Evolutionary conservation across 2,329 filamentous ascomycete genomes (phyloP).

Genomic region (Aotearoamyces nothofagi): DNA sequence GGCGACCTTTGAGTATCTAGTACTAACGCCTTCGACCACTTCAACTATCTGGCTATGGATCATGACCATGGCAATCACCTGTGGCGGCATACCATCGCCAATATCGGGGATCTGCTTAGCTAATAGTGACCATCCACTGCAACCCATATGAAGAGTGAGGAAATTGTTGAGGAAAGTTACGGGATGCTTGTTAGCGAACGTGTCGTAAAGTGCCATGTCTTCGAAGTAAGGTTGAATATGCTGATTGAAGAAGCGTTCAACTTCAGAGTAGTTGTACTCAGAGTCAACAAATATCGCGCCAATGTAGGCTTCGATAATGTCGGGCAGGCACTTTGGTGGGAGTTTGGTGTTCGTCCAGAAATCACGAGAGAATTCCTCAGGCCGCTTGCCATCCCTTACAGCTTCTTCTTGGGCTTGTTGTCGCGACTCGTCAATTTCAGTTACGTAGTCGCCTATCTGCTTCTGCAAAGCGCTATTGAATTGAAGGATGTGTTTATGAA

Average conservation of each 20-base stretch:
- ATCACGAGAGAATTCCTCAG: conserved; percentile 33
- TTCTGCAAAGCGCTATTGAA: conserved; percentile 29
- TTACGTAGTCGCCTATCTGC: conserved; percentile 37
- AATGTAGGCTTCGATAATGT: conserved; percentile 78
- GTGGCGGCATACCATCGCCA: conserved; percentile 23
- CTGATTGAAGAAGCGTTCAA: conserved; percentile 62
- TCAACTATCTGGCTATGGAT: conserved; percentile 59
- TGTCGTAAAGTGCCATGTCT: conserved; percentile 79
- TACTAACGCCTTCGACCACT: conserved; percentile 43
- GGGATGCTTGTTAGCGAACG: conserved; percentile 75
- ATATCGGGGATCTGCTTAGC: conserved; percentile 26
- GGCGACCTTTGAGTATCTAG: conserved; percentile 57
- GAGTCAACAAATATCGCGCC: conserved; percentile 89
- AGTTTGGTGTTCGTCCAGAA: conserved; percentile 52
- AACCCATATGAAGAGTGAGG: conserved; percentile 50
- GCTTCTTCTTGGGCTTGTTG: conserved; percentile 20
- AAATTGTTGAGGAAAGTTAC: conserved; percentile 55
- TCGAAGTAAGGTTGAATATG: conserved; percentile 67
- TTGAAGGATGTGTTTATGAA: conserved; percentile 57
- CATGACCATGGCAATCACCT: conserved; percentile 57
- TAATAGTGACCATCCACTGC: conserved; percentile 37
- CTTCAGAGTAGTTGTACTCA: conserved; percentile 56
- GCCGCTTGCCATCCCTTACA: conserved; percentile 18
- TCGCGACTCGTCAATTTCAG: conserved; percentile 39
- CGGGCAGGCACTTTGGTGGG: conserved; percentile 64